A percentile compares a stretch with the other conserved stretches of the same genome.
Evolutionary conservation across 148 eudicot genomes (phyloP).

Genomic region (Heliosperma pusillum): DNA sequence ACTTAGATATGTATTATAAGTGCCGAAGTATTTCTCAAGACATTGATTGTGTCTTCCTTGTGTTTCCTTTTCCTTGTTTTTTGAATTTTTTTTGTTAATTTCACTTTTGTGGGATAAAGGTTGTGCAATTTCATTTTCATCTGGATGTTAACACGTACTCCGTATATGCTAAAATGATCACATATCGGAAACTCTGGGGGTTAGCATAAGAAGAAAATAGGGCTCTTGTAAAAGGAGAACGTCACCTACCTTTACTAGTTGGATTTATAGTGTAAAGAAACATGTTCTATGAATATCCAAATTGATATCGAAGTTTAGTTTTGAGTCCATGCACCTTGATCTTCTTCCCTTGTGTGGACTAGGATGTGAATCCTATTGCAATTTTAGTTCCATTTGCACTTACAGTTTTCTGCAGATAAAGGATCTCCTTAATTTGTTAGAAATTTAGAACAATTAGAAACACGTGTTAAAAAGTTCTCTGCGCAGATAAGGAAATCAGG

Average conservation of each 20-base stretch:
- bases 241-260: neutral
- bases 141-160: neutral
- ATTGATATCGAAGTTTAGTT: neutral
- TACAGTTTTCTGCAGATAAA: too few relatives aligned
- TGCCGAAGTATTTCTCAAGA: neutral
- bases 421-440: too few relatives aligned
- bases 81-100: too few relatives aligned
- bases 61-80: neutral
- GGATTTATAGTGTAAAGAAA: neutral
- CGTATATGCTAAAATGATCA: neutral
- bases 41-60: neutral
- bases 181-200: too few relatives aligned
- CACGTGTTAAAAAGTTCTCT: too few relatives aligned
- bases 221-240: neutral
- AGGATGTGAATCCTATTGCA: too few relatives aligned
- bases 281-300: neutral
- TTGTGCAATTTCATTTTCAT: neutral
- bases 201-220: too few relatives aligned
- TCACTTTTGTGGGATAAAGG: neutral
- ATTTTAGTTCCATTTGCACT: too few relatives aligned
- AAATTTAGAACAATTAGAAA: too few relatives aligned
- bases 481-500: neutral
- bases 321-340: too few relatives aligned
- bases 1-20: neutral
- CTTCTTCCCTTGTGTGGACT: too few relatives aligned